Conservation (phyloP, 2,329 filamentous ascomycete species). For the Cryphonectria carpinicola region DNA sequence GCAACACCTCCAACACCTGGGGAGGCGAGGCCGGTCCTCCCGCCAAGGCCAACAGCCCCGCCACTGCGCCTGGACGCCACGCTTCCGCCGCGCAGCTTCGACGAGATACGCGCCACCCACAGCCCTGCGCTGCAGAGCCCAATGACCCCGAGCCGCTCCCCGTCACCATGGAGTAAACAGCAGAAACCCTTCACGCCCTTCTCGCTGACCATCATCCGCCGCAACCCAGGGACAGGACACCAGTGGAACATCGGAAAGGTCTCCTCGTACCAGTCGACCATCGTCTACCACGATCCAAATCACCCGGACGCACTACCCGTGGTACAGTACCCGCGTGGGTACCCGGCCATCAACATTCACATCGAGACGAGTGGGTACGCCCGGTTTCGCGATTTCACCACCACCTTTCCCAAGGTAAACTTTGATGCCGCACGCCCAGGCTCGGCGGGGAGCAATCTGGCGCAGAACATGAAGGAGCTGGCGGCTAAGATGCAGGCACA, state of each 20-base stretch:
- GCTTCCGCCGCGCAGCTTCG: conserved; percentile 15
- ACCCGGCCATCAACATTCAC: conserved; percentile 54
- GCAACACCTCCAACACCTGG: conserved; percentile 6
- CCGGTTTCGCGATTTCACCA: conserved; percentile 58
- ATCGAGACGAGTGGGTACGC: conserved; percentile 61
- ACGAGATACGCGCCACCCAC: conserved; percentile 10
- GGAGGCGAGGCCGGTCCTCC: conserved; percentile 1
- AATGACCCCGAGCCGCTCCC: conserved; percentile 36
- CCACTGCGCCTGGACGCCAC: conserved; percentile 5
- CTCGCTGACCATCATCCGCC: conserved; percentile 69
- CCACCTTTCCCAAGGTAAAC: conserved; percentile 36
- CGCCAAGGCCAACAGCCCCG: not conserved
- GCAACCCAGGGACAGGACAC: conserved; percentile 67
- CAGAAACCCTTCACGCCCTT: conserved; percentile 48
- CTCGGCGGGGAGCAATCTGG: conserved; percentile 25
- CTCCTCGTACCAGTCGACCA: conserved; percentile 55
- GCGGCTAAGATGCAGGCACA: conserved; percentile 22
- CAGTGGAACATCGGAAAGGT: conserved; percentile 79
- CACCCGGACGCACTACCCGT: conserved; percentile 33
- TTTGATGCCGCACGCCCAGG: conserved; percentile 35
- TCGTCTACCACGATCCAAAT: conserved; percentile 33
- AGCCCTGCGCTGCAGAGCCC: conserved; percentile 13
- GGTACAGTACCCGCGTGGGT: conserved; percentile 29
- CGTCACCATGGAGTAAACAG: conserved; percentile 41
- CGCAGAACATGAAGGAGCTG: conserved; percentile 31